Evolutionary conservation across 768 basidiomycete species (phyloP).

Genomic region (Lepiota subincarnata): DNA sequence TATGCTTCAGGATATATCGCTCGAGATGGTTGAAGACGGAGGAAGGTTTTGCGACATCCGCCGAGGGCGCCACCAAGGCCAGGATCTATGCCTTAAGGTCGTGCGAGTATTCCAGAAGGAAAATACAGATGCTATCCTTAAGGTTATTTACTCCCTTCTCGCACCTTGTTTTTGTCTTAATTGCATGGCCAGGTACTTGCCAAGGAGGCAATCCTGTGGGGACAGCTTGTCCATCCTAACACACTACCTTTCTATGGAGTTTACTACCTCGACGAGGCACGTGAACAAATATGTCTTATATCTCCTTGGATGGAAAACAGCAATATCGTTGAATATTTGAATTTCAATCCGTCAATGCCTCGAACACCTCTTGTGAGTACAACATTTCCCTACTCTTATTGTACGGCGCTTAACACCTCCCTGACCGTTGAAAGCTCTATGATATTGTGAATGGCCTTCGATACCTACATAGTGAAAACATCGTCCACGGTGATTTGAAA

Average conservation of each 20-base stretch:
- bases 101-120: neutral
- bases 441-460: conserved; percentile 12
- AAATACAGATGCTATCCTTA: too few relatives aligned
- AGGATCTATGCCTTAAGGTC: neutral
- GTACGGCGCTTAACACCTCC: neutral
- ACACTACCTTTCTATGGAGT: conserved; percentile 10
- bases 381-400: neutral
- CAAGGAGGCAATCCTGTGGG: neutral
- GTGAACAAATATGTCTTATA: neutral
- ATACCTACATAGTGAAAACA: conserved; percentile 13
- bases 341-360: neutral
- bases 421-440: neutral
- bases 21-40: neutral
- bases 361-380: conserved; percentile 6
- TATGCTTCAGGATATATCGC: neutral
- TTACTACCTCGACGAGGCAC: conserved; percentile 1
- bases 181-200: neutral
- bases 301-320: conserved; percentile 13
- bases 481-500: conserved; percentile 16
- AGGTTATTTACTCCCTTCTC: too few relatives aligned
- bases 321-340: conserved; percentile 2
- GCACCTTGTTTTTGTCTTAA: too few relatives aligned
- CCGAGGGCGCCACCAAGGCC: neutral
- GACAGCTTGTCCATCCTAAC: conserved; percentile 5
- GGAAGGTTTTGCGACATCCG: neutral